These are phyloP conservation scores for Casuarina cunninghamiana DNA, from an alignment of 306 rosid species.

Conservation along the genomic window DNA sequence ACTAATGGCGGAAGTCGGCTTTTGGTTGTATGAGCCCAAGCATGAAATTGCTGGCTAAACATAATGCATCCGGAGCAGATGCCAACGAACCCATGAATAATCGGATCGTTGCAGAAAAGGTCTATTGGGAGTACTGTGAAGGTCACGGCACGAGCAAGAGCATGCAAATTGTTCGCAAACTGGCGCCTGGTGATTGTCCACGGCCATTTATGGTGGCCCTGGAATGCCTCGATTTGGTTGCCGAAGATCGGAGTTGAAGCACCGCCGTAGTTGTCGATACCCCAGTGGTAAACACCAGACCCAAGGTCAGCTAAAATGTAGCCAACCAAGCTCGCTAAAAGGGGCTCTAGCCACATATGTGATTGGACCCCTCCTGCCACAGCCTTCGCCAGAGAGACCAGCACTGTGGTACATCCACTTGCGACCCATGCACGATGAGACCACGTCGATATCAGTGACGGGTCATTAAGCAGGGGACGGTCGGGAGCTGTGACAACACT, in stretches of 20 bases:
- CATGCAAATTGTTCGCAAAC: constrained; percentile 76
- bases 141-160: constrained; percentile 64
- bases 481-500: constrained; percentile 1
- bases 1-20: constrained; percentile 65
- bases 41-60: constrained; percentile 97
- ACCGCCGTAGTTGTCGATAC: constrained; percentile 75
- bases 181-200: constrained; percentile 85
- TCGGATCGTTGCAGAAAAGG: constrained; percentile 56
- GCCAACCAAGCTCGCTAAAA: constrained; percentile 55
- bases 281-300: constrained; percentile 93
- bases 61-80: constrained; percentile 71
- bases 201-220: constrained; percentile 92
- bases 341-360: constrained; percentile 44
- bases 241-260: constrained; percentile 70
- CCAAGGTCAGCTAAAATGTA: constrained; percentile 80
- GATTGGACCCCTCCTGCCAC: constrained; percentile 34
- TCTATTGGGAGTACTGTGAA: constrained; percentile 62
- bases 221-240: constrained; percentile 77
- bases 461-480: constrained; percentile 45
- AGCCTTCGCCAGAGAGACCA: constrained; percentile 51
- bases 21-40: constrained; percentile 90
- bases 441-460: constrained; percentile 70
- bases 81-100: constrained; percentile 54
- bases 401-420: constrained; percentile 49
- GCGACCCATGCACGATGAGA: constrained; percentile 83